Base-by-base conservation (phyloP, 345 rosid species). In the Dimocarpus longan region DNA sequence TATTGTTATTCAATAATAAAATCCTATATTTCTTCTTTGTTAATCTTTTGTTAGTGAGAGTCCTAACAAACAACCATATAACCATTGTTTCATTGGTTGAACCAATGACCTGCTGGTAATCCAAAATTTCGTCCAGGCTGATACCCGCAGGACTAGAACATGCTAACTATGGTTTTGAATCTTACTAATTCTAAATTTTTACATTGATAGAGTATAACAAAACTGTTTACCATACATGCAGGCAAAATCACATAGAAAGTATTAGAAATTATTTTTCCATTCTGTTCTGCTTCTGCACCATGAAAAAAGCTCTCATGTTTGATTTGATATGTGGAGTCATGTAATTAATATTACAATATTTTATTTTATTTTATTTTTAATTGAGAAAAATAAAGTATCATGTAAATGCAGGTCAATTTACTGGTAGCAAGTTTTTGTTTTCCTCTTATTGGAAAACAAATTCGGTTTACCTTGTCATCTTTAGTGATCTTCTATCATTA, bases 221-320 rank as follows among this genome's bases (percentile, higher is more conserved):
- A 19, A 5, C 10, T 21, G 2, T 22, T 70, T 70, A 1, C 39
- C 37, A 10, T 70, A 48, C 4, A 6, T 22, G 37, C 22, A 19
- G 19, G 46, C 22, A 70, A 40, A 50, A 37, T 26, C 0, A 52
- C n/a, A 24, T 46, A 24, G 12, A 15, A 26, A 70, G 13, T n/a
- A 26, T 59, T 52, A 18, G 24, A 26, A 8, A 21, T 24, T 21
- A 4, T 22, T 46, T 69, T n/a, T n/a, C 21, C 4, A 1, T n/a
- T 28, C 39, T 12, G 32, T 44, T 22, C 8, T 5, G 9, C 59
- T 70, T n/a, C 13, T 60, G 22, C 65, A n/a, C 65, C 65, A 60
- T 60, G 65, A 12, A 21, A 54, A 54, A 9, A 60, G 75, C 37
- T 71, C 48, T 57, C 37, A 73, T n/a, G 52, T 59, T 37, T 73